phyloP scores from a whole-genome alignment of 2,329 filamentous ascomycete genomes.

The Exophiala viscosa region DNA sequence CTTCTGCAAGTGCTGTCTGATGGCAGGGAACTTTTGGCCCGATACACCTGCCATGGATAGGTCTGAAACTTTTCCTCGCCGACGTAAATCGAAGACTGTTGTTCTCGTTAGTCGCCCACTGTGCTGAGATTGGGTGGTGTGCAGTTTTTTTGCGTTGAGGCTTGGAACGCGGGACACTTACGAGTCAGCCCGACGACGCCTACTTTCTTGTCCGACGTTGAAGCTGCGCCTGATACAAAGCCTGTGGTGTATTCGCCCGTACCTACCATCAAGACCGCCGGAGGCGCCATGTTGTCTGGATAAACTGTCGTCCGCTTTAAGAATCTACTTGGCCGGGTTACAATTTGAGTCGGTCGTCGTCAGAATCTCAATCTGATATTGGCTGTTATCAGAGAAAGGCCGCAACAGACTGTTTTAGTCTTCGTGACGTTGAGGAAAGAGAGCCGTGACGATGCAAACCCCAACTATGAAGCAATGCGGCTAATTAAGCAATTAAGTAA shows the following conservation, averaged over 20 bases:
- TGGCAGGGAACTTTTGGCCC: slow-evolving; percentile 85
- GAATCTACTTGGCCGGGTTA: background rate
- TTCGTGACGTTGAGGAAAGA: background rate
- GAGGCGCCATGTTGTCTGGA: slow-evolving; percentile 49
- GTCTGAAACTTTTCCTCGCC: slow-evolving; percentile 80
- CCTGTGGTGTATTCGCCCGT: slow-evolving; percentile 97
- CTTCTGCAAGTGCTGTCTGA: slow-evolving; percentile 81
- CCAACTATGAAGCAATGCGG: background rate
- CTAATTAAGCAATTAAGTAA: background rate
- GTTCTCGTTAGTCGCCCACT: background rate
- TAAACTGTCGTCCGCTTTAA: background rate
- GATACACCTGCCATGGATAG: slow-evolving; percentile 88
- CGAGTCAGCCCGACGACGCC: slow-evolving; percentile 80
- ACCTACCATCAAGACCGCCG: slow-evolving; percentile 74
- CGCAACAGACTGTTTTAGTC: background rate
- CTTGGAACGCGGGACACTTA: slow-evolving; percentile 7
- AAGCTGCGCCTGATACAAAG: slow-evolving; percentile 79
- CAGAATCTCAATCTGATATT: no score
- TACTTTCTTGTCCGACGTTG: slow-evolving; percentile 90
- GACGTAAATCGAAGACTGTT: slow-evolving; percentile 61
- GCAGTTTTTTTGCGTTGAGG: background rate
- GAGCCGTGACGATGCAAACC: background rate
- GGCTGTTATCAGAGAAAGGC: background rate
- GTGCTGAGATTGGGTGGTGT: background rate
- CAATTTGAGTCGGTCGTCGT: no score